phyloP scores from a whole-genome alignment of 1,284 basidiomycete species.

The Inonotus hispidus region DNA sequence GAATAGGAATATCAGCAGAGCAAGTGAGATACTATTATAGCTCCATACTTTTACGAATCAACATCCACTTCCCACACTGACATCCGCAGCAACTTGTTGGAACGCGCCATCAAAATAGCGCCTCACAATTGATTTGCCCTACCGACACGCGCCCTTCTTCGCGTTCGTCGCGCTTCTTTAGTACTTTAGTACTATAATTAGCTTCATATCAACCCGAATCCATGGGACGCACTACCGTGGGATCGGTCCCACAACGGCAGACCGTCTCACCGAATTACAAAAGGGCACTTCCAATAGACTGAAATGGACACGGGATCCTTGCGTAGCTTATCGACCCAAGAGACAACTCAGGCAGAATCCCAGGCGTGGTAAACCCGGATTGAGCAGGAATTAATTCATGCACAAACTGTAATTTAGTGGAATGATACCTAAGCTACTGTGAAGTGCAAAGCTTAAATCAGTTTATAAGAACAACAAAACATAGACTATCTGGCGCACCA shows the following conservation, averaged over 20 bases:
- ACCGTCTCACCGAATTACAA: neutral
- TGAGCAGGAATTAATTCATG: neutral
- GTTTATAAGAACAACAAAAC: neutral
- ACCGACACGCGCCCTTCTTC: conserved; percentile 5
- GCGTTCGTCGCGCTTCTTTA: neutral
- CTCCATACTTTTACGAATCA: neutral
- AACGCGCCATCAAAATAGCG: conserved; percentile 11
- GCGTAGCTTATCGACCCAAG: neutral
- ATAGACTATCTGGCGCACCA: neutral
- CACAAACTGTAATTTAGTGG: neutral
- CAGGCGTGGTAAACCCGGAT: neutral
- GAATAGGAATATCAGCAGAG: neutral
- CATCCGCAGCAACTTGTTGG: conserved; percentile 9
- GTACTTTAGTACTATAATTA: neutral
- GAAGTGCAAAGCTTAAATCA: neutral
- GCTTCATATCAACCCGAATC: neutral
- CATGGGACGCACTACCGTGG: neutral
- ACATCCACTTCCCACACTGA: neutral
- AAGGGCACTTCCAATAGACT: neutral
- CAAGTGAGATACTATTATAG: neutral
- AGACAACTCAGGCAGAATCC: neutral
- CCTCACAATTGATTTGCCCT: conserved; percentile 6
- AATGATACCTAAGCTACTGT: neutral
- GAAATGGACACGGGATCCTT: neutral
- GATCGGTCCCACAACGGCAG: conserved; percentile 2